Evolutionary conservation across 2,329 filamentous ascomycete species (phyloP).

Genomic region (Fusarium falciforme): DNA sequence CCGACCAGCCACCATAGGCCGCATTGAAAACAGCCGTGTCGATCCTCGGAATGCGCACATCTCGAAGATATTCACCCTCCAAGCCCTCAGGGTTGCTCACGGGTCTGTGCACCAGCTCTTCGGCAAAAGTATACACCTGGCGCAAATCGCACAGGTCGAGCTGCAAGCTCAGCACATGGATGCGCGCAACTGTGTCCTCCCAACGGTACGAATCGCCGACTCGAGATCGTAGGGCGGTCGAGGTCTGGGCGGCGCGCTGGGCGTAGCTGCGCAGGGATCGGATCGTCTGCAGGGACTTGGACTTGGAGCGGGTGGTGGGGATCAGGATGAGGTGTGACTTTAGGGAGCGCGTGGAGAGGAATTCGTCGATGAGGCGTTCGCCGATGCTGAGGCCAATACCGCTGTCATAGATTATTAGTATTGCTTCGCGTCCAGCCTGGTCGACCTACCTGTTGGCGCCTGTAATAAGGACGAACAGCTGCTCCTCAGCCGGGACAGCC

Average conservation of each 20-base stretch:
- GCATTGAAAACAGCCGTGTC: conserved; percentile 88
- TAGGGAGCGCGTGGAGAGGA: conserved; percentile 75
- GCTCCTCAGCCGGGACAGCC: conserved; percentile 52
- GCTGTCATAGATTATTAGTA: conserved; percentile 58
- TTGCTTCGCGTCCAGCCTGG: neutral
- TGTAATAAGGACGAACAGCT: conserved; percentile 78
- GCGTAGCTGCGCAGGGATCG: conserved; percentile 71
- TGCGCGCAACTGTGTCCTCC: conserved; percentile 58
- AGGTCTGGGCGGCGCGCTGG: conserved; percentile 55
- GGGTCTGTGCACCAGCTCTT: conserved; percentile 56
- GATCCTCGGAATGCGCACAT: conserved; percentile 73
- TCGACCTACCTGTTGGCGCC: conserved; percentile 82
- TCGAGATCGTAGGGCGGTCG: conserved; percentile 52
- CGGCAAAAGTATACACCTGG: conserved; percentile 62
- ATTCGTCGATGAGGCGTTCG: conserved; percentile 89
- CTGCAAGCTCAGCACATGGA: conserved; percentile 69
- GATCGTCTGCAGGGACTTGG: conserved; percentile 81
- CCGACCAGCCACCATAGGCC: conserved; percentile 86
- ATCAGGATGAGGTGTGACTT: conserved; percentile 80
- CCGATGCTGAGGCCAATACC: conserved; percentile 88
- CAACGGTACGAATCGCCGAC: conserved; percentile 48
- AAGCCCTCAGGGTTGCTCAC: conserved; percentile 58
- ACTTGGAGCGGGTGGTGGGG: conserved; percentile 80
- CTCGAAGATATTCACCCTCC: conserved; percentile 51
- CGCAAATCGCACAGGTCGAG: conserved; percentile 70